Evolutionary conservation across 345 rosid species (phyloP), one percentile per base, ranked within the genome.

Genomic region (Pistacia atlantica): DNA sequence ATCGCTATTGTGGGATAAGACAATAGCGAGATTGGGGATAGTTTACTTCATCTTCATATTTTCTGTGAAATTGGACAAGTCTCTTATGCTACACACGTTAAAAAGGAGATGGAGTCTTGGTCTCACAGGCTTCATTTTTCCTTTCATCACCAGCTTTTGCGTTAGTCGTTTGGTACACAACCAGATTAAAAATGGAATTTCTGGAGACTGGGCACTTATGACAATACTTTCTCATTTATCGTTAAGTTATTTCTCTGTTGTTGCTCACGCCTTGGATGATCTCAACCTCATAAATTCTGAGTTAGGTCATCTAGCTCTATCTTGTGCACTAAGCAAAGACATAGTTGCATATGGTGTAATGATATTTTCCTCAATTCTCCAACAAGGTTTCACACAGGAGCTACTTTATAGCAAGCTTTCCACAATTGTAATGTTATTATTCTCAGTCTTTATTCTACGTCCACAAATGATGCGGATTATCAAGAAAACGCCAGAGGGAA

Each of bases 251-350:
- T 82, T 73, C 57, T 10, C 86, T 2, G 72, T 35, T 12, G 20
- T 83, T 14, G 69, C 71, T n/a, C 17, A 68, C 11, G 68, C 66
- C 2, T 20, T 82, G 54, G 54, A 66, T 4, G 84, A 84, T 58
- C 84, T 82, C 48, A 77, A 87, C 59, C 71, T 84, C 3, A 20
- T 77, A 59, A 87, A 82, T 2, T 80, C 82, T 0, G 86, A 84
- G 31, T 37, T 83, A 2, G 83, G 86, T 49, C 80, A 67, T 9
- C 74, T 83, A 0, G 84, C 79, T 1, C n/a, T 80, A 69, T 68
- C 87, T 3, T 16, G 56, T 10, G 11, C 89, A 1, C 16, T 82
- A 63, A 13, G 78, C 14, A 33, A 48, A 33, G 78, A 84, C 28
- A 0, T 74, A 9, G 0, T 66, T 10, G 20, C 52, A 10, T 74